phyloP scores from a whole-genome alignment of 371 early-diverging fungal genomes.

The Massospora cicadina region DNA sequence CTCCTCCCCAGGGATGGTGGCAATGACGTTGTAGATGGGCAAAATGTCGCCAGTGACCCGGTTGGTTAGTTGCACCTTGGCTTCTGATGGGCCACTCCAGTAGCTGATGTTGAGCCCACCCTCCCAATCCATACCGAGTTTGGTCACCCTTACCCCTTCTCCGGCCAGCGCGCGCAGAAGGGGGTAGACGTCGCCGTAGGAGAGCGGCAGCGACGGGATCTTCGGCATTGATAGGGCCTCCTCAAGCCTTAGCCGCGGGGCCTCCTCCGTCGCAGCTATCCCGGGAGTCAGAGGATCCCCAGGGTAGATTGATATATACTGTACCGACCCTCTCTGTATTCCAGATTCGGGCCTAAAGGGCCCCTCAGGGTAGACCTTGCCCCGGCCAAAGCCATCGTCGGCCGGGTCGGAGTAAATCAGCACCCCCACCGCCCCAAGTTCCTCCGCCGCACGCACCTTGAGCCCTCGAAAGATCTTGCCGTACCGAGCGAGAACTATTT shows the following conservation, averaged over 20 bases:
- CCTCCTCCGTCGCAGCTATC: slow-evolving; percentile 2
- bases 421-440: slow-evolving; percentile 3
- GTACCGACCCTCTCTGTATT: slow-evolving; percentile 4
- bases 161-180: slow-evolving; percentile 4
- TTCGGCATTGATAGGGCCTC: neutral
- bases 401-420: slow-evolving; percentile 9
- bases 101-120: slow-evolving; percentile 2
- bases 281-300: slow-evolving; percentile 10
- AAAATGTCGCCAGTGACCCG: neutral
- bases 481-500: slow-evolving; percentile 5
- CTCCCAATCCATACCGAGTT: slow-evolving; percentile 7
- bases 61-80: slow-evolving; percentile 4
- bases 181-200: neutral
- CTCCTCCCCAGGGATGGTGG: slow-evolving; percentile 6
- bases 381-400: slow-evolving; percentile 4
- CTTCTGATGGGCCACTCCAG: slow-evolving; percentile 8
- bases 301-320: neutral
- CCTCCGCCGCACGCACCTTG: slow-evolving; percentile 7
- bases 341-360: slow-evolving; percentile 6
- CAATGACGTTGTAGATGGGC: slow-evolving; percentile 9
- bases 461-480: slow-evolving; percentile 7
- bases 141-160: slow-evolving; percentile 1
- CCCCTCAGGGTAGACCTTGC: slow-evolving; percentile 6
- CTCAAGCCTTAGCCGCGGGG: neutral
- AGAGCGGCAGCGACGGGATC: slow-evolving; percentile 6